phyloP scores from a whole-genome alignment of 1,284 basidiomycete genomes.

The Porogramme epimiltina region DNA sequence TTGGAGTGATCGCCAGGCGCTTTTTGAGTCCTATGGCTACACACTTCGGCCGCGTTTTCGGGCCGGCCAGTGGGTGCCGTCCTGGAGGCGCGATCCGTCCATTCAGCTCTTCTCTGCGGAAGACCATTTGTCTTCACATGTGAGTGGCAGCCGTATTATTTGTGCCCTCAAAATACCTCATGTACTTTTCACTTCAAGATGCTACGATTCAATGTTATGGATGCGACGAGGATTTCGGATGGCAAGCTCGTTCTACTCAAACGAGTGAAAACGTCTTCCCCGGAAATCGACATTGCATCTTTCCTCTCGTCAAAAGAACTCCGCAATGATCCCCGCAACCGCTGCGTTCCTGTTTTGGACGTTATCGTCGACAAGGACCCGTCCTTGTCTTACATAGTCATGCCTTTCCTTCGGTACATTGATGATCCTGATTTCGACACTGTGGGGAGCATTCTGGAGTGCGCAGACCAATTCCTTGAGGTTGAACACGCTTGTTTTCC shows the following conservation, averaged over 20 bases:
- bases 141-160: no score
- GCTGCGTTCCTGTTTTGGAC: slow-evolving; percentile 35
- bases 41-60: not conserved
- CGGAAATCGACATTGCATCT: slow-evolving; percentile 24
- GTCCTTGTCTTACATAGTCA: slow-evolving; percentile 27
- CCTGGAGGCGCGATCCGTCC: not conserved
- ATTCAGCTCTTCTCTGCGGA: not conserved
- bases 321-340: slow-evolving; percentile 29
- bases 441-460: slow-evolving; percentile 30
- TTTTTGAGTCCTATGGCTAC: not conserved
- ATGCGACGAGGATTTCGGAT: slow-evolving; percentile 30
- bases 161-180: not conserved
- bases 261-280: slow-evolving; percentile 11
- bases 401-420: slow-evolving; percentile 32
- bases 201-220: slow-evolving; percentile 19
- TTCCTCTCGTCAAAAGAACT: slow-evolving; percentile 17
- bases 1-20: not conserved
- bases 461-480: slow-evolving; percentile 29
- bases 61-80: not conserved
- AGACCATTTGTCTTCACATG: not conserved
- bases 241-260: slow-evolving; percentile 30
- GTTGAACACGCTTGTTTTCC: slow-evolving; percentile 12
- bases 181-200: not conserved
- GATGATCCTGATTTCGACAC: slow-evolving; percentile 25
- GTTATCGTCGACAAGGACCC: slow-evolving; percentile 24